Evolutionary conservation across 495 filamentous ascomycete species (phyloP).

Genomic region (Penicillium canariense): DNA sequence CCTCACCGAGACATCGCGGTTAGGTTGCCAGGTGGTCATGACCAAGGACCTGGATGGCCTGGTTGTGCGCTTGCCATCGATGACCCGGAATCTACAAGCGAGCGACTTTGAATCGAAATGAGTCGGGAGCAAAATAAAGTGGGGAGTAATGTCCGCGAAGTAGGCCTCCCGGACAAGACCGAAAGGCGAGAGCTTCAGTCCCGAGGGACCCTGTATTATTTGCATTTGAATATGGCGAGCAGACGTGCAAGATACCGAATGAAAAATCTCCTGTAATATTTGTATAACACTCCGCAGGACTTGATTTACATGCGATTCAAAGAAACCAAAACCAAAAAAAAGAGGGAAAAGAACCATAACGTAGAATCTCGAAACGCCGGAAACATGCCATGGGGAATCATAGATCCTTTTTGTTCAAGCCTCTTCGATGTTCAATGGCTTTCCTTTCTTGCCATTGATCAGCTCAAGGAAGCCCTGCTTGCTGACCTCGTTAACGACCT

Average conservation of each 20-base stretch:
- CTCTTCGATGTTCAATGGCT: conserved; percentile 48
- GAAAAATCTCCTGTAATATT: conserved; percentile 32
- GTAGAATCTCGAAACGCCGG: conserved; percentile 35
- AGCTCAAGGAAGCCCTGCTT: conserved; percentile 93
- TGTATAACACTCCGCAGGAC: conserved; percentile 1
- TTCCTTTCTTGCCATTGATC: conserved; percentile 62
- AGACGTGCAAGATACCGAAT: conserved; percentile 23
- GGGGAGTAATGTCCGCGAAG: conserved; percentile 1
- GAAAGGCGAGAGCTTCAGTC: conserved; percentile 11
- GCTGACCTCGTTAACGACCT: conserved; percentile 89
- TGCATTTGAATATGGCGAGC: conserved; percentile 18
- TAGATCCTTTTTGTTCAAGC: conserved; percentile 35
- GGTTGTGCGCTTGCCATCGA: conserved; percentile 76
- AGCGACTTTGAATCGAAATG: conserved; percentile 71
- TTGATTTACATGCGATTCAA: conserved; percentile 2
- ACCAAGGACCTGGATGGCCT: conserved; percentile 83
- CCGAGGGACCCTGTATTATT: conserved; percentile 27
- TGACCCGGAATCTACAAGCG: conserved; percentile 95
- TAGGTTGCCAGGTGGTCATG: conserved; percentile 95
- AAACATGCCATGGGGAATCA: conserved; percentile 37
- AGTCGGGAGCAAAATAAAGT: conserved; percentile 3
- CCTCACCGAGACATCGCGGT: conserved; percentile 89
- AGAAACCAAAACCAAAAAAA: conserved; percentile 12
- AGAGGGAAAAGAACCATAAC: conserved; percentile 18
- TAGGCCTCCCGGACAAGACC: conserved; percentile 1